These are phyloP conservation scores for Vachellia pachyceras DNA, from an alignment of 306 rosid species.

Conservation along the genomic window DNA sequence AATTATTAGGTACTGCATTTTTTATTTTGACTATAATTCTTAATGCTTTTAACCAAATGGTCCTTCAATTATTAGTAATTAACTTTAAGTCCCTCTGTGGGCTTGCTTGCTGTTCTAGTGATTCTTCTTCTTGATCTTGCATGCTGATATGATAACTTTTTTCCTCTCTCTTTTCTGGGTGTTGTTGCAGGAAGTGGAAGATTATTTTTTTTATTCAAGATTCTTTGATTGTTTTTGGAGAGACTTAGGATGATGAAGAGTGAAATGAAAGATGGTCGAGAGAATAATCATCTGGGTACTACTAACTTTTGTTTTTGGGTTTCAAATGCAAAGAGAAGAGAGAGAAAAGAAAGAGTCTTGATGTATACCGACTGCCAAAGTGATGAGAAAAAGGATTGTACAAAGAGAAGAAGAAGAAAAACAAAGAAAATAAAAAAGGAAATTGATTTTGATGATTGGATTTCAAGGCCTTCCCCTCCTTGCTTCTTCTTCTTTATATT, in stretches of 20 bases:
- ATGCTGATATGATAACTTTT: slow-evolving; percentile 4
- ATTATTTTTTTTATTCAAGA: slow-evolving; percentile 57
- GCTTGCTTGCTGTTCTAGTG: neutral
- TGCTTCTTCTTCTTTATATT: neutral
- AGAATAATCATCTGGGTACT: slow-evolving; percentile 63
- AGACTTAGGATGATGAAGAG: slow-evolving; percentile 59
- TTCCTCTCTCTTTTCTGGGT: neutral
- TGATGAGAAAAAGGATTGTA: slow-evolving; percentile 38
- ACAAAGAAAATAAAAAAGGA: too few species aligned
- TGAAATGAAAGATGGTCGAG: slow-evolving; percentile 53
- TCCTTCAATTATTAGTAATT: neutral
- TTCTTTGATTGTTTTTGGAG: slow-evolving; percentile 68
- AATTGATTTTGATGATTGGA: slow-evolving; percentile 26
- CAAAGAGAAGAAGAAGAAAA: slow-evolving; percentile 24
- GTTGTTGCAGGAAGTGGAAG: slow-evolving; percentile 72
- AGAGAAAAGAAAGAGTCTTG: slow-evolving; percentile 34
- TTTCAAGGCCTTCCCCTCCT: neutral
- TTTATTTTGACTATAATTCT: slow-evolving; percentile 9
- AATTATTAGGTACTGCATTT: slow-evolving; percentile 47
- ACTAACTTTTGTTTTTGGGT: slow-evolving; percentile 33
- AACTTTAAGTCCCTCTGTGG: neutral
- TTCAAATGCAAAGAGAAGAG: slow-evolving; percentile 54
- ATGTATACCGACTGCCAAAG: slow-evolving; percentile 48
- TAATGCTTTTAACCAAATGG: neutral
- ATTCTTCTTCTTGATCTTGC: neutral